phyloP scores from a whole-genome alignment of 352 stramenopile species.

The Phytophthora aleatoria region DNA sequence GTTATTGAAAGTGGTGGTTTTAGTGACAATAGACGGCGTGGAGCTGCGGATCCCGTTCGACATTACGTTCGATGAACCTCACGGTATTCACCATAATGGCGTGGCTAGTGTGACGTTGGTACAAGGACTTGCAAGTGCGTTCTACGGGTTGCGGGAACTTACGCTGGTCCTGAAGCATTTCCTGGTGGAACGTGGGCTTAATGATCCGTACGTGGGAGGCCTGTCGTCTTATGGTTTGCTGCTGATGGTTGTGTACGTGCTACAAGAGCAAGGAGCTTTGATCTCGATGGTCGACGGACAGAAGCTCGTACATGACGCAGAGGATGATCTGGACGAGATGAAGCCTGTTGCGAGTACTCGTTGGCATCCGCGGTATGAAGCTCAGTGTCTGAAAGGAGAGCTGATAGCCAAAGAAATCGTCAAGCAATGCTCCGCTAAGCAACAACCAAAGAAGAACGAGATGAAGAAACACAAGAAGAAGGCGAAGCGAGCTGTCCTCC shows the following conservation, averaged over 20 bases:
- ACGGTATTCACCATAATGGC: constrained; percentile 62
- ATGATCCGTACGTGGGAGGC: constrained; percentile 91
- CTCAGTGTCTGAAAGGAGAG: constrained; percentile 53
- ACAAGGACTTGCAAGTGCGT: constrained; percentile 58
- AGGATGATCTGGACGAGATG: constrained; percentile 29
- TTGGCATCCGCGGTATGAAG: constrained; percentile 45
- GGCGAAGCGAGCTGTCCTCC: constrained; percentile 39
- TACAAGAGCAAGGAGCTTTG: constrained; percentile 67
- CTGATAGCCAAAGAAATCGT: constrained; percentile 59
- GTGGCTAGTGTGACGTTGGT: constrained; percentile 79
- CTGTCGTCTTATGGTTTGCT: constrained; percentile 90
- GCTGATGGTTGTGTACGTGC: constrained; percentile 75
- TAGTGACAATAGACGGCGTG: constrained; percentile 28
- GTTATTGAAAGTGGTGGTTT: constrained; percentile 77
- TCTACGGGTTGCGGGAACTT: constrained; percentile 83
- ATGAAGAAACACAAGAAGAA: constrained; percentile 26
- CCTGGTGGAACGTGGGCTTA: constrained; percentile 82
- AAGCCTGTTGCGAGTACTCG: constrained; percentile 21
- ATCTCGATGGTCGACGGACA: constrained; percentile 29
- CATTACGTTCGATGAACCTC: constrained; percentile 84
- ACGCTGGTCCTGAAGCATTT: constrained; percentile 92
- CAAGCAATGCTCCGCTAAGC: constrained; percentile 42
- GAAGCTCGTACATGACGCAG: constrained; percentile 9
- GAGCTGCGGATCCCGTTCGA: constrained; percentile 70
- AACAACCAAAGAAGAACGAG: constrained; percentile 38